phyloP scores from a whole-genome alignment of 306 rosid genomes.

The Carpinus fangiana region DNA sequence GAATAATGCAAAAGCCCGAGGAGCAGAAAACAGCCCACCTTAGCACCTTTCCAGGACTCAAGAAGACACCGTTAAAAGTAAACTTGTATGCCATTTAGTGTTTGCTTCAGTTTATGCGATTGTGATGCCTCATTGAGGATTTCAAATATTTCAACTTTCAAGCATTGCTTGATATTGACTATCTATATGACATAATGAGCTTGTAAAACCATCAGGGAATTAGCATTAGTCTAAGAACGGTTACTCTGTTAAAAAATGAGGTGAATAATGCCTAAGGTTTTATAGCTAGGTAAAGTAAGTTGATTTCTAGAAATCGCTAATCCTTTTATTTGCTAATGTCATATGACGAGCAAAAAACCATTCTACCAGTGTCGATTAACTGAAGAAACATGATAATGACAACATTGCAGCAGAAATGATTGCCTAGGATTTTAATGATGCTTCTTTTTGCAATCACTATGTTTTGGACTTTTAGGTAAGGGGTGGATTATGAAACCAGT shows the following conservation, averaged over 20 bases:
- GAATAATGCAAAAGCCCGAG: constrained; percentile 6
- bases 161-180: neutral
- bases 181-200: neutral
- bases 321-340: neutral
- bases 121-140: neutral
- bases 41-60: constrained; percentile 22
- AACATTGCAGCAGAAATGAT: neutral
- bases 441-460: neutral
- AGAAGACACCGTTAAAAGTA: neutral
- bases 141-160: neutral
- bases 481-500: neutral
- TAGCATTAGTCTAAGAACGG: neutral
- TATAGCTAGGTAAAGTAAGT: neutral
- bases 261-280: neutral
- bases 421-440: neutral
- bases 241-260: neutral
- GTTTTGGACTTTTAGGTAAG: neutral
- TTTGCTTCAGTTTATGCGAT: neutral
- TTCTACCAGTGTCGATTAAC: constrained; percentile 2
- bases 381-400: neutral
- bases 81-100: constrained; percentile 1
- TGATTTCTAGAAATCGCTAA: neutral
- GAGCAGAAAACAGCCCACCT: constrained; percentile 1
- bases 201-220: neutral
- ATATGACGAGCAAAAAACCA: neutral